Base-by-base conservation (phyloP, 2,329 filamentous ascomycete genomes). In the Aspergillus ibericus region DNA sequence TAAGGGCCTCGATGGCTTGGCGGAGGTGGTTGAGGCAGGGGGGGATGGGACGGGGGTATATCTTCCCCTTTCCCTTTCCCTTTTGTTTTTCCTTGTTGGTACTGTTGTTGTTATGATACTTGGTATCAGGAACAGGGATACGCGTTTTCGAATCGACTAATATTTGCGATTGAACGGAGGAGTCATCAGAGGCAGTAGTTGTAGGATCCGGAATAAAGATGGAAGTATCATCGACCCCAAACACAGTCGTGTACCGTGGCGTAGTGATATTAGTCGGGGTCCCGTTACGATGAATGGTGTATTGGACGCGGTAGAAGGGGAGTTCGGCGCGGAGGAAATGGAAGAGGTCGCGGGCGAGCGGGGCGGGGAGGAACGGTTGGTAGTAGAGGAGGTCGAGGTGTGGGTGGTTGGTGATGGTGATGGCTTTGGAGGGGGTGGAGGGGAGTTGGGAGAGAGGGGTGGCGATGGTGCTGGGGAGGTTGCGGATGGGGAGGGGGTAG, bases 321-420 rank as follows among this genome's bases (percentile, higher is more conserved):
- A 93, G 75, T 60, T 89, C 82, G n/a, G 80, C 74, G 1, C 90
- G 84, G 1, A 93, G 80, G 68, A 92, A 92, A 13, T 85, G 77
- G 72, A 93, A 93, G 0, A 92, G 73, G 4, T 84, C 78, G 3
- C 80, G 79, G 18, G 85, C 80, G 10, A 85, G 78, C 12, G 81
- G 72, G 2, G 79, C 75, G 0, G 87, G 83, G 4, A 93, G 81
- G 63, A 89, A 93, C 0, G 90, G 89, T 66, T 91, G 82, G 70
- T 88, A 93, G 74, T 91, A 91, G 8, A 93, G 75, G 0, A 93
- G 79, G 69, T 93, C 88, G 0, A 93, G 81, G 62, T 92, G 83
- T 0, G 85, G 83, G 66, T 89, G 85, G 67, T 91, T 81, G 64
- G 85, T 85, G 63, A 92, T 81, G 64, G 85, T 85, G 63, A 92